phyloP scores from a whole-genome alignment of 805 yeast genomes.

The Yarrowia divulgata region DNA sequence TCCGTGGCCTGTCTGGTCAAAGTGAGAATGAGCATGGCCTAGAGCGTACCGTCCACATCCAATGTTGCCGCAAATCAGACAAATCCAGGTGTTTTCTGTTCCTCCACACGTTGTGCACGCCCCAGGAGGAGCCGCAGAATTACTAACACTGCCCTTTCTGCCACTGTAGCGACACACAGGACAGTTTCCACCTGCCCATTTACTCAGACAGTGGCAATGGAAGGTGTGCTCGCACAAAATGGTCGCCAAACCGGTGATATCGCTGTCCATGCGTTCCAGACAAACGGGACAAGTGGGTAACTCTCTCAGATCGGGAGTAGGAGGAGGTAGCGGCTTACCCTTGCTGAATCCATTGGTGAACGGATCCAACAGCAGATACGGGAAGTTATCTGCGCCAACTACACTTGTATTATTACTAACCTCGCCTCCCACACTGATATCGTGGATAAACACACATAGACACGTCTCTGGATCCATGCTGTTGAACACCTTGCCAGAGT shows the following conservation, averaged over 20 bases:
- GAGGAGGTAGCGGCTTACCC: constrained; percentile 45
- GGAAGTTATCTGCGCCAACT: constrained; percentile 54
- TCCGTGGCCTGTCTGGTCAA: constrained; percentile 77
- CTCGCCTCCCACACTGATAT: constrained; percentile 18
- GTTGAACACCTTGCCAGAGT: constrained; percentile 77
- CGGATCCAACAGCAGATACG: constrained; percentile 76
- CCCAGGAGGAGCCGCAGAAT: not conserved
- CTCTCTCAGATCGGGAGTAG: constrained; percentile 56
- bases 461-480: constrained; percentile 90
- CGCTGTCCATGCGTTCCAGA: constrained; percentile 83
- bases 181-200: constrained; percentile 90
- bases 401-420: not conserved
- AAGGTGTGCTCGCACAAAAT: constrained; percentile 94
- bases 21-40: constrained; percentile 87
- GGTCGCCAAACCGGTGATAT: constrained; percentile 79
- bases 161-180: constrained; percentile 79
- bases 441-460: constrained; percentile 66
- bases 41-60: constrained; percentile 90
- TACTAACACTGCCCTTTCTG: not conserved
- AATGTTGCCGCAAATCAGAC: constrained; percentile 87
- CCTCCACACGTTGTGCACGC: constrained; percentile 65
- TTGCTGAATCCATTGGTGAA: constrained; percentile 50
- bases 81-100: constrained; percentile 78
- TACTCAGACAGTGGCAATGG: constrained; percentile 85
- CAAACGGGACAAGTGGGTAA: constrained; percentile 95